Evolutionary conservation across 169 alveolate genomes (phyloP).

Genomic region (Cryptosporidium tyzzeri): DNA sequence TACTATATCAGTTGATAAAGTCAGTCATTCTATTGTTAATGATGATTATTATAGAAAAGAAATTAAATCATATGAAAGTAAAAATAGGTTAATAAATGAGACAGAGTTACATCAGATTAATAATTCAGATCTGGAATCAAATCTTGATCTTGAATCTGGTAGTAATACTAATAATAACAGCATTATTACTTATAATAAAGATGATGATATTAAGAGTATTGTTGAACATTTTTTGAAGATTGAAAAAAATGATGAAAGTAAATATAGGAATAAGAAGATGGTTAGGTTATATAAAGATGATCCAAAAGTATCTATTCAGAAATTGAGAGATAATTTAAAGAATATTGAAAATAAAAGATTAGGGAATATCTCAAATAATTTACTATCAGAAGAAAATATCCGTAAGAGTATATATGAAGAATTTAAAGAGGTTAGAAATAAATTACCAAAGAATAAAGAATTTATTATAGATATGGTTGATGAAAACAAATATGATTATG

Average conservation of each 20-base stretch:
- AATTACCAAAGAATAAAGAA: background rate
- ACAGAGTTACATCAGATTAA: background rate
- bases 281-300: background rate
- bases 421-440: background rate
- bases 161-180: too few species aligned
- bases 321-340: conserved; percentile 2
- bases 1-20: too few species aligned
- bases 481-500: conserved; percentile 11
- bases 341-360: background rate
- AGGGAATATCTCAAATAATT: background rate
- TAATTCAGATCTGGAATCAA: background rate
- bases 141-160: background rate
- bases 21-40: background rate
- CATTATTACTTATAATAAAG: background rate
- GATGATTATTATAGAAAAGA: background rate
- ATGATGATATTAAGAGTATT: background rate
- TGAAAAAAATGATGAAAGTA: background rate
- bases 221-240: conserved; percentile 7
- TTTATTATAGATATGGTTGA: background rate
- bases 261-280: background rate
- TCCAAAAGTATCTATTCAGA: background rate
- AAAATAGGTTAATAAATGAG: too few species aligned
- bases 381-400: background rate
- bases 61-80: background rate
- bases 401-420: conserved; percentile 3